Base-by-base conservation (phyloP, 75 land plant genomes). In the Azolla pinnata region DNA sequence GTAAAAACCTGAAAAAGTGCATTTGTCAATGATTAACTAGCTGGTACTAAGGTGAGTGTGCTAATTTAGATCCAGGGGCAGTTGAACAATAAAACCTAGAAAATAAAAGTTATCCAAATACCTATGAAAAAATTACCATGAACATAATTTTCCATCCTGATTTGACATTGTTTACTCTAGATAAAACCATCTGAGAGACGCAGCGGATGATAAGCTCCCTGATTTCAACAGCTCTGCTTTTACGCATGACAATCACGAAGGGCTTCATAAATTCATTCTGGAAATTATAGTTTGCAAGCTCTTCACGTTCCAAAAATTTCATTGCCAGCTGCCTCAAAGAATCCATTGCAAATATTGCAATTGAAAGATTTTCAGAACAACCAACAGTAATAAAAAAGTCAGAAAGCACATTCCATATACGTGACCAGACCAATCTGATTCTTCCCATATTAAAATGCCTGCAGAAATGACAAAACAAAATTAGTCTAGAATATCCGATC, bases 131-230 rank as follows among this genome's bases (percentile, higher is more conserved):
- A 46, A 17, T 31, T 83, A 92, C 99, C 99, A 95, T 95, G 80
- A 95, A 95, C 97, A 95, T 86, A 77, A 93, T 95, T 66, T 95
- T 95, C 99, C 99, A 95, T 21, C 99, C 99, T 24, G 99, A 95
- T 61, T 95, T 95, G 40, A 95, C 99, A 79, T 90, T 71, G 54
- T 73, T 87, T 2, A 90, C 99, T 60, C 96, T 84, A 42, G 99
- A 83, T 60, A 90, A 78, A 1, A 95, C 99, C 99, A 95, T 95
- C 59, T 95, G 99, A 53, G 99, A 95, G 33, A 95, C 88, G 61
- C 99, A 95, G 68, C 99, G 78, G 33, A 95, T 95, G 28, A 95
- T 89, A 49, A 95, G 66, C 57, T 95, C 99, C 61, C 99, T 64
- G 30, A 95, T 95, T 61, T 95, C 99, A 56, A 95, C 97, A 54